Evolutionary conservation across 176 grass and related monocot species (phyloP), one percentile per base, ranked within the genome.

Genomic region (Puccinellia tenuiflora): DNA sequence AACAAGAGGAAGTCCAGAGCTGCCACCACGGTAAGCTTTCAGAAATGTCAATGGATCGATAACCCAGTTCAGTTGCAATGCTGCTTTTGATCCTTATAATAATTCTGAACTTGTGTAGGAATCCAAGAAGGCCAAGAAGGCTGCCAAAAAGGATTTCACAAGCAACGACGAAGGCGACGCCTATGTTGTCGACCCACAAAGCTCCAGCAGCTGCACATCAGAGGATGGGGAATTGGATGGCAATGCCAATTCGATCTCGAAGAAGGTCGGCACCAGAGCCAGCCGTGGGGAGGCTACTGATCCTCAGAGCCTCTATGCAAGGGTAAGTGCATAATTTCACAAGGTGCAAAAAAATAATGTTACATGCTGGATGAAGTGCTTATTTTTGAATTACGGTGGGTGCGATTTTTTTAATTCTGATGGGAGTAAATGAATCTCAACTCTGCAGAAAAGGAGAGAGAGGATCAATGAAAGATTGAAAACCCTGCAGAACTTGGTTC

Each of bases 401-500:
- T 76, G 16, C n/a, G 81, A 62, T 61, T 62, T 26, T 15, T 60
- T 22, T 34, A 10, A 13, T 48, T 47, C 68, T 72, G 7, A 72
- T 28, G 1, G 3, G 22, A 46, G 69, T 29, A 73, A 28, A 47
- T 73, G 17, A 68, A 46, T 57, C 6, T 79, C 2, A 47, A 79
- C 86, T 90, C 47, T 84, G 79, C 90, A 98, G 96, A 98, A 95
- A 55, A 91, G 96, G 84, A 95, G 96, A 90, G 96, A 98, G 76
- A 95, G 91, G 85, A 98, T 98, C 87, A 98, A 98, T 53, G 88
- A 93, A 77, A 95, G 91, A 84, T 3, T 98, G 80, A 95, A 57
- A 80, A 93, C 88, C 62, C 81, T 98, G 65, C 96, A 98, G 81
- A 90, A 88, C 59, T 73, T 98, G 87, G 92, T 95, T 75, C 96